A percentile compares a stretch with the other conserved stretches of the same genome.
These are phyloP conservation scores for Rostrohypoxylon terebratum DNA, from an alignment of 495 filamentous ascomycete species.

Conservation along the genomic window DNA sequence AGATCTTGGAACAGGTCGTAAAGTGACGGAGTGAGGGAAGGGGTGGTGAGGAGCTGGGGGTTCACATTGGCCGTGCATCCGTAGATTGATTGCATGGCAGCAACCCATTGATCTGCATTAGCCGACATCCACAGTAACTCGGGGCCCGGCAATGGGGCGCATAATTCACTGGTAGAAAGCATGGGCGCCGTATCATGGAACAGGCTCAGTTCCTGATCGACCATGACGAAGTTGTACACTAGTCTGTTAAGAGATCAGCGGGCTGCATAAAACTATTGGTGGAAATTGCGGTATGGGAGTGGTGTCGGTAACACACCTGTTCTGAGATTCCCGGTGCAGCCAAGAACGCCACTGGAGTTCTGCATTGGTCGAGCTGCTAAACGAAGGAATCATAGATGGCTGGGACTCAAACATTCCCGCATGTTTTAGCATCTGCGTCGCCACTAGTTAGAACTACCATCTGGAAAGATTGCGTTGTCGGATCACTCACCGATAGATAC, in stretches of 20 bases:
- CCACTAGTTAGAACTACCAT: slow-evolving; percentile 23
- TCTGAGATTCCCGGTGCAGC: slow-evolving; percentile 67
- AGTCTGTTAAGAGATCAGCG: slow-evolving; percentile 55
- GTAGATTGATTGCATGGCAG: slow-evolving; percentile 62
- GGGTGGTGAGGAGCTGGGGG: slow-evolving; percentile 54
- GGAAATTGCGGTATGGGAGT: slow-evolving; percentile 18
- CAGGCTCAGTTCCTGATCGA: slow-evolving; percentile 72
- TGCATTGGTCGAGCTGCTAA: slow-evolving; percentile 50
- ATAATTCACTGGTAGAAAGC: slow-evolving; percentile 68
- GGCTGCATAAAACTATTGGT: slow-evolving; percentile 28
- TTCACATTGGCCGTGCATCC: slow-evolving; percentile 51
- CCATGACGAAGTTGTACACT: slow-evolving; percentile 74
- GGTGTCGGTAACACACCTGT: slow-evolving; percentile 59
- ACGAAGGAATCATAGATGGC: slow-evolving; percentile 50
- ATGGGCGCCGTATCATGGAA: slow-evolving; percentile 70
- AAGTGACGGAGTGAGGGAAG: slow-evolving; percentile 62
- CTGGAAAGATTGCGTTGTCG: slow-evolving; percentile 7
- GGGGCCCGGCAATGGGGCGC: slow-evolving; percentile 66
- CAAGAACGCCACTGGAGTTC: slow-evolving; percentile 68
- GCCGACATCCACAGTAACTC: slow-evolving; percentile 65
- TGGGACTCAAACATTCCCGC: slow-evolving; percentile 62
- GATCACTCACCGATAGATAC: slow-evolving; percentile 68
- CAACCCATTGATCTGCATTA: slow-evolving; percentile 61
- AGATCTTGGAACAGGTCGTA: slow-evolving; percentile 69
- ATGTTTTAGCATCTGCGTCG: slow-evolving; percentile 66